Conservation (phyloP, 257 asterid species). For the Nemophila menziesii region DNA sequence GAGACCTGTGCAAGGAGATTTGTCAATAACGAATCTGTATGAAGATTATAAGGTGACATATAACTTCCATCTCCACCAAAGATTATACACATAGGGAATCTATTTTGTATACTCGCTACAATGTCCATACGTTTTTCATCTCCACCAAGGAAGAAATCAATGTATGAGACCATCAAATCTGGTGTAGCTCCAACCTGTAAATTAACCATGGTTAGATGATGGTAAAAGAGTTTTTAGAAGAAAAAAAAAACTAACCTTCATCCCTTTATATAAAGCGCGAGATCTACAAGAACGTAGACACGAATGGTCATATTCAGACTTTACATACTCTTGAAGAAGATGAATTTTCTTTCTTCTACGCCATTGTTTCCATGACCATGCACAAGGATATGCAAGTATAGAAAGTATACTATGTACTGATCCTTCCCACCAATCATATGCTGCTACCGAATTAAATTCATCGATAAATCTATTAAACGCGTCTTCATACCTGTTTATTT, state of each 20-base stretch:
- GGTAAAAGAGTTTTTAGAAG: not conserved
- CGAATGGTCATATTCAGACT: slow-evolving; percentile 90
- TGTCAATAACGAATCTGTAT: slow-evolving; percentile 67
- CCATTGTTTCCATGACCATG: slow-evolving; percentile 99
- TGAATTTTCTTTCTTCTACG: slow-evolving; percentile 83
- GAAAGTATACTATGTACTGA: slow-evolving; percentile 92
- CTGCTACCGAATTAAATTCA: slow-evolving; percentile 83
- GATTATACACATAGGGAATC: slow-evolving; percentile 86
- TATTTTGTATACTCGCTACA: slow-evolving; percentile 74
- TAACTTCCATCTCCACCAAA: slow-evolving; percentile 95
- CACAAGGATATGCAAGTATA: slow-evolving; percentile 86
- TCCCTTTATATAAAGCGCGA: slow-evolving; percentile 91
- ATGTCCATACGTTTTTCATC: slow-evolving; percentile 89
- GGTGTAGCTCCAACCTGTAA: slow-evolving; percentile 97
- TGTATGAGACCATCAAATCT: slow-evolving; percentile 85
- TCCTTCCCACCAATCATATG: slow-evolving; percentile 99
- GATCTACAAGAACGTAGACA: slow-evolving; percentile 91
- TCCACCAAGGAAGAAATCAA: slow-evolving; percentile 94
- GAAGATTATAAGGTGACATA: slow-evolving; percentile 81
- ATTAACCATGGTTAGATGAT: slow-evolving; percentile 2
- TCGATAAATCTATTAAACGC: slow-evolving; percentile 93
- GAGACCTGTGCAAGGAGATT: slow-evolving; percentile 94
- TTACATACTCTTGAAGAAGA: slow-evolving; percentile 84
- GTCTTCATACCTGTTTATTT: slow-evolving; percentile 82
- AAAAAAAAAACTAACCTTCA: slow-evolving; percentile 47